Base-by-base conservation (phyloP, 441 rosid genomes). In the Populus tomentosa region DNA sequence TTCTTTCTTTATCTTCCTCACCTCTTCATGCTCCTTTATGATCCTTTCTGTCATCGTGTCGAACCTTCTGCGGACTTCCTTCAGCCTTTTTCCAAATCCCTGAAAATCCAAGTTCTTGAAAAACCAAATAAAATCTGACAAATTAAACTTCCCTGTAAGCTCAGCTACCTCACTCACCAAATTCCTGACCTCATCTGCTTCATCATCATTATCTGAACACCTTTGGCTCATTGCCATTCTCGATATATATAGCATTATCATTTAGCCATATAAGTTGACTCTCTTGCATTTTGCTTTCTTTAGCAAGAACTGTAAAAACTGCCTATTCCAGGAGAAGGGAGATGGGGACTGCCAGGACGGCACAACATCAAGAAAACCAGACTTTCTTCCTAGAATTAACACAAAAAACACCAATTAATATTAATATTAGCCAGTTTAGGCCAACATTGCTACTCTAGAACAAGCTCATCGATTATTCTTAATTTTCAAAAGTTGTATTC, bases 81-180 rank as follows among this genome's bases (percentile, higher is more conserved):
- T 78, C 13, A 83, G 67, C 77, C 76, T 81, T 75, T 79, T 81
- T 67, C 78, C 73, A 74, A 84, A 84, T 56, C 90, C 87, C 42
- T 84, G 90, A 84, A 89, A 67, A 80, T 89, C 92, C 61, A 85
- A 30, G 71, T 83, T 86, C 83, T 84, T 89, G 61, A 83, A 83
- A 35, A 87, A 82, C 85, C 90, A 81, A 28, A 89, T 76, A 13
- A 59, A 76, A 67, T 86, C 90, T 4, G 88, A 75, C 78, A 87
- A 65, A 74, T 87, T 86, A 61, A 89, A 85, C 84, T 77, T 81
- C 36, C 87, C 87, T 6, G 84, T 76, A 10, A 89, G 76, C 69
- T 82, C 84, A 14, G 82, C 80, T 4, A 42, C 64, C 59, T 81
- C 90, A 4, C 76, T 72, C 75, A 87, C 88, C 76, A 89, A 11